Conservation (phyloP, 2,329 filamentous ascomycete genomes). For the Alternaria ethzedia region DNA sequence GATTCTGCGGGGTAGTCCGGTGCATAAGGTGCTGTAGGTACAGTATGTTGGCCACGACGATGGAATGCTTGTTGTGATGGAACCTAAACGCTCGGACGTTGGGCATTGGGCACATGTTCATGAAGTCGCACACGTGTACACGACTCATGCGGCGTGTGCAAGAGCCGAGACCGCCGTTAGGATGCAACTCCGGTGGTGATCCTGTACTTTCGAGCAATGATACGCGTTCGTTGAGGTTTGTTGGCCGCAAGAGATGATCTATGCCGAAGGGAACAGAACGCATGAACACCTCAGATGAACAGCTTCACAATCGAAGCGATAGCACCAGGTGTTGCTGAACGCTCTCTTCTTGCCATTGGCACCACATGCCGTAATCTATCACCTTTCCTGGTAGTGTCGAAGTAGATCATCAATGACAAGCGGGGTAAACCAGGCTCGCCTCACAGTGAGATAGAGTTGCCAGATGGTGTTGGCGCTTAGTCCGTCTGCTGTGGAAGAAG, state of each 20-base stretch:
- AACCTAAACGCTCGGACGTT: slow-evolving; percentile 5
- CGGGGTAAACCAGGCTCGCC: slow-evolving; percentile 14
- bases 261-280: not conserved
- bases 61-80: not conserved
- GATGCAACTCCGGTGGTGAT: not conserved
- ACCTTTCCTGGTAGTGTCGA: not conserved
- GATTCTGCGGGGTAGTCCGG: slow-evolving; percentile 9
- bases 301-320: not conserved
- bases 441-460: slow-evolving; percentile 2
- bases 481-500: slow-evolving; percentile 4
- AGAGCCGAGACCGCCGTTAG: slow-evolving; percentile 2
- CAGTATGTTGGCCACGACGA: not conserved
- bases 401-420: slow-evolving; percentile 8
- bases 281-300: not conserved
- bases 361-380: not conserved
- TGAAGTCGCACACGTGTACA: slow-evolving; percentile 14
- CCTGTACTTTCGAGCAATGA: not conserved
- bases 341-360: not conserved
- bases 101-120: slow-evolving; percentile 19
- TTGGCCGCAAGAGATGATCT: not conserved
- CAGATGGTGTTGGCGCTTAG: not conserved
- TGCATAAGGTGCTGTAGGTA: not conserved
- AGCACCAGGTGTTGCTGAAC: not conserved
- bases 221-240: not conserved
- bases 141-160: slow-evolving; percentile 2